phyloP scores from a whole-genome alignment of 2,329 filamentous ascomycete genomes.

The Mollisiaceae sp. region DNA sequence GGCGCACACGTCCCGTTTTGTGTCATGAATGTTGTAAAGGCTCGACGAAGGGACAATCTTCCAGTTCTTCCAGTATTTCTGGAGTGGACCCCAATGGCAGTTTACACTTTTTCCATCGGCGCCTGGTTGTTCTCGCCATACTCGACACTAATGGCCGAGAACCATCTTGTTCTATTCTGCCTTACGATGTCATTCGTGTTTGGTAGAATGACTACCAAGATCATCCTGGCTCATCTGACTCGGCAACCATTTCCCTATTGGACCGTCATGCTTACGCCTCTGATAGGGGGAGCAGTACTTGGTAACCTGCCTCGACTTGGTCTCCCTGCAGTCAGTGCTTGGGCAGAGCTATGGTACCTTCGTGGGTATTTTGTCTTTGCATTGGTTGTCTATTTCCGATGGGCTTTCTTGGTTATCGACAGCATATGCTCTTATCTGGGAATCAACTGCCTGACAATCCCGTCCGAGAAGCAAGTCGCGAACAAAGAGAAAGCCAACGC shows the following conservation, averaged over 20 bases:
- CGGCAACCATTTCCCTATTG: constrained; percentile 95
- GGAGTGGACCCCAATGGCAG: constrained; percentile 90
- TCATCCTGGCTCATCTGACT: constrained; percentile 94
- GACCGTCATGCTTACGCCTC: constrained; percentile 87
- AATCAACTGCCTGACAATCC: constrained; percentile 94
- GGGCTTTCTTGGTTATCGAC: constrained; percentile 89
- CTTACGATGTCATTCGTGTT: constrained; percentile 96
- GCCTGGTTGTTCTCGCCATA: constrained; percentile 91
- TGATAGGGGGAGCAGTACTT: constrained; percentile 83
- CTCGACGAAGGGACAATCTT: constrained; percentile 72
- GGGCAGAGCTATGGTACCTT: constrained; percentile 79
- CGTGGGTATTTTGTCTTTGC: constrained; percentile 85
- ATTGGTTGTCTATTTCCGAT: constrained; percentile 84
- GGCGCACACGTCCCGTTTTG: constrained; percentile 85
- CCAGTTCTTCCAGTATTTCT: constrained; percentile 83
- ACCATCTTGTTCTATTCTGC: constrained; percentile 91
- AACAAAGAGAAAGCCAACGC: constrained; percentile 37
- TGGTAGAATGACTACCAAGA: constrained; percentile 97
- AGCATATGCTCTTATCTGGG: constrained; percentile 91
- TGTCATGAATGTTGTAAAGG: constrained; percentile 81
- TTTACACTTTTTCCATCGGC: constrained; percentile 76
- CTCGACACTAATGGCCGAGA: constrained; percentile 79
- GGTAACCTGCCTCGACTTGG: constrained; percentile 83
- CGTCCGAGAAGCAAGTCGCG: constrained; percentile 53
- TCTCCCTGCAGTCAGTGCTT: constrained; percentile 67